Evolutionary conservation across 1,284 basidiomycete species (phyloP), one percentile per base, ranked within the genome.

Genomic region (Dichomitus squalens): DNA sequence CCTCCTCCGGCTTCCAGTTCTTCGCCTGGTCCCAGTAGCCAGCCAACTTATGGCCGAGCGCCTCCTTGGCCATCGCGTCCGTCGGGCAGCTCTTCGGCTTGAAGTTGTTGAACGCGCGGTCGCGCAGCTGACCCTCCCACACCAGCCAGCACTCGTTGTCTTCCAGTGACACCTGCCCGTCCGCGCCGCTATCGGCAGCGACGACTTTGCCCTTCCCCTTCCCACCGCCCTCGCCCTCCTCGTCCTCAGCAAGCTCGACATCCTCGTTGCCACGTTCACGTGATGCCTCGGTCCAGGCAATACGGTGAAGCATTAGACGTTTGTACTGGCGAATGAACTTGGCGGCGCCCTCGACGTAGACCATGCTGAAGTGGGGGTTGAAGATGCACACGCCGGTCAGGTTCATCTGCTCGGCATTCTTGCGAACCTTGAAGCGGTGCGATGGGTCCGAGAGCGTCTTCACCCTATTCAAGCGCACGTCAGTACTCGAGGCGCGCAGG

Each of bases 21-120:
- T 95, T 97, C 33, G 95, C 89, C 71, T 93, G 83, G 72, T 98
- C 96, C 96, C 96, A 98, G 70, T 95, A 93, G 0, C 93, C 90
- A 39, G 88, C 87, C 73, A 94, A 74, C 76, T 88, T 93, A 57
- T 83, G 79, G 0, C 95, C 95, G 35, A 98, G 78, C 50, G 85
- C 80, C 66, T 97, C 94, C 74, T 93, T 93, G 7, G 93, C 96
- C 46, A 86, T 80, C 21, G 80, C 75, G 73, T 99, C 96, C 6
- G 89, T 92, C 47, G 94, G 93, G 64, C 91, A 95, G 58, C 86
- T 89, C 74, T 88, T 89, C 34, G 90, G 87, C 68, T 89, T 90
- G 75, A 97, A 96, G 50, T 80, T 81, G 67, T 77, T 87, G 73
- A 96, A 98, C 35, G 84, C 79, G 34, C 94, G 79, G 63, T 98